These are phyloP conservation scores for Verticillium nonalfalfae DNA, from an alignment of 2,329 filamentous ascomycete species.

Conservation along the genomic window DNA sequence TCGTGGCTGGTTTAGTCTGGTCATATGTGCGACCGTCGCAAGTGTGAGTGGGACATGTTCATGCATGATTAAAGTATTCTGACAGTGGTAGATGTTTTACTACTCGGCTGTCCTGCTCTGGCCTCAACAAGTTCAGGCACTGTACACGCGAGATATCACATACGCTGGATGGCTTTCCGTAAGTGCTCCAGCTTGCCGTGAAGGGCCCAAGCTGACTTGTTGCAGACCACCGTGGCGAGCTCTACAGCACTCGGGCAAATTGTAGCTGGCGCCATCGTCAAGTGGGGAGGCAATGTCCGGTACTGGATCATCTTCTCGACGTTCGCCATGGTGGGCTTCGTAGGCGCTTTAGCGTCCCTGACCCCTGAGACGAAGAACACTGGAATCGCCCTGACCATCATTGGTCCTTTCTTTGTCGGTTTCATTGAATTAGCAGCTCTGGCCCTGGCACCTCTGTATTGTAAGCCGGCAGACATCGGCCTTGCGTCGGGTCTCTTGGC, in stretches of 20 bases:
- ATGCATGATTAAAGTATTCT: slow-evolving; percentile 16
- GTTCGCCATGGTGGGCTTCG: slow-evolving; percentile 27
- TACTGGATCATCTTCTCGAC: slow-evolving; percentile 29
- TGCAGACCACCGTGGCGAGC: slow-evolving; percentile 23
- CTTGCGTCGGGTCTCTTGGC: slow-evolving; percentile 31
- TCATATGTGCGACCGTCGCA: slow-evolving; percentile 19
- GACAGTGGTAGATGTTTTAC: neutral
- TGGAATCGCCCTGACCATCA: slow-evolving; percentile 25
- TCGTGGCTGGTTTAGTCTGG: slow-evolving; percentile 17
- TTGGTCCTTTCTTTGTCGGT: slow-evolving; percentile 28
- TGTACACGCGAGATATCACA: slow-evolving; percentile 25
- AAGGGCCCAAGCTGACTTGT: neutral
- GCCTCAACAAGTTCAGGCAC: slow-evolving; percentile 25
- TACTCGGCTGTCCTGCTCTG: slow-evolving; percentile 25
- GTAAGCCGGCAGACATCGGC: slow-evolving; percentile 29
- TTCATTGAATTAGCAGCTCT: slow-evolving; percentile 27
- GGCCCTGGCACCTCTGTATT: slow-evolving; percentile 24
- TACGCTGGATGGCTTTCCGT: slow-evolving; percentile 28
- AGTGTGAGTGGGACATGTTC: slow-evolving; percentile 25
- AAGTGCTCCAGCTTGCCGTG: neutral
- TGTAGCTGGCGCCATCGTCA: slow-evolving; percentile 22
- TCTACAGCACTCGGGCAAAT: slow-evolving; percentile 26
- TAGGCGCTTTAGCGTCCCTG: slow-evolving; percentile 22
- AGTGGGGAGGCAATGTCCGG: slow-evolving; percentile 25
- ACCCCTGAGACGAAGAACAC: slow-evolving; percentile 21